Base-by-base conservation (phyloP, 2,329 filamentous ascomycete genomes). In the Knoxdaviesia proteae region DNA sequence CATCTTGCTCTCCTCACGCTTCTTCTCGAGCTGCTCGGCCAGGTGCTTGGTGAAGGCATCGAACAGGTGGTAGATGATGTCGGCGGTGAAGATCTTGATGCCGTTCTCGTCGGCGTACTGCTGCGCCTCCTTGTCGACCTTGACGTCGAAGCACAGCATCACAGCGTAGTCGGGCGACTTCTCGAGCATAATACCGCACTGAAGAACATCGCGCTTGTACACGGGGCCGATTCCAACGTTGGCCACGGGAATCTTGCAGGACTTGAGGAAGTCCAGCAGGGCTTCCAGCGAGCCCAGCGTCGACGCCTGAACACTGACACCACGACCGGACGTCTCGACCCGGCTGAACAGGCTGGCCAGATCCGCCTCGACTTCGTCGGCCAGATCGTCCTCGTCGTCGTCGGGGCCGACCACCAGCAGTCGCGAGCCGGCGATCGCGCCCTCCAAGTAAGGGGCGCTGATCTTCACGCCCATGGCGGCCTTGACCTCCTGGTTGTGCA, bases 91-190 rank as follows among this genome's bases (percentile, higher is more conserved):
- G 53, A 98, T 83, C 68, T 93, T 96, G 64, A 98, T 83, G 42
- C 86, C 86, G 48, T 93, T 77, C 45, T 96, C 86, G 11, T 94
- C 84, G 7, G 90, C 90, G 53, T 96, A 93, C 7, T 74, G 70
- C 50, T 80, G 77, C 1, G 90, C 90, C 57, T 98, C 90, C 61
- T 94, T 96, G 64, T 98, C 90, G 10, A 98, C 84, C 67, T 94
- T 96, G 63, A 98, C 90, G 59, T 98, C 92, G 70, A 98, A 98
- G 60, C 90, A 96, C 41, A 98, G 77, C 90, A 98, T 98, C 57
- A 96, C 84, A n/a, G 90, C 90, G 52, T 79, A 92, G 57, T 98
- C 87, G 50, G 84, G 84, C 10, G 79, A 73, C 65, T 94, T 96
- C 62, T 98, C 90, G 54, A 96, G 60, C 90, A 98, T 98, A 51